These are phyloP conservation scores for Brassica rapa DNA, from an alignment of 345 rosid species.

Conservation along the genomic window DNA sequence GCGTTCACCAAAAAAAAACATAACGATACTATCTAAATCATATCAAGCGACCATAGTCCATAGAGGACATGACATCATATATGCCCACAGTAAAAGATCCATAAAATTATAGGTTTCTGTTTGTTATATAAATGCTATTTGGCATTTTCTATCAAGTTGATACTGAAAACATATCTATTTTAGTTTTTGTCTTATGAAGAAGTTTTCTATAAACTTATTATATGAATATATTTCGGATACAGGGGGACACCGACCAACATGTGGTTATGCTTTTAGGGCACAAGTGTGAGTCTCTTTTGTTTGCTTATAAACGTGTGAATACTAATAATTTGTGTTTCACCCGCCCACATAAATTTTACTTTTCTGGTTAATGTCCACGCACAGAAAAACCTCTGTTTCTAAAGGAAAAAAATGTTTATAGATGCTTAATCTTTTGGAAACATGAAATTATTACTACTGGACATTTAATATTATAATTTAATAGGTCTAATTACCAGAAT, in stretches of 20 bases:
- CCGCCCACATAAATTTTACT: conserved; percentile 34
- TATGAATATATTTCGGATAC: conserved; percentile 8
- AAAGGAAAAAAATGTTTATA: conserved; percentile 31
- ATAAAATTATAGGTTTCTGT: background rate
- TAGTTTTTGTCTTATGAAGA: background rate
- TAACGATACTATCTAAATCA: background rate
- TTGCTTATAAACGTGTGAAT: conserved; percentile 25
- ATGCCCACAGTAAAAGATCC: background rate
- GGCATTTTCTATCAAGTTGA: conserved; percentile 33
- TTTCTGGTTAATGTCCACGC: conserved; percentile 40
- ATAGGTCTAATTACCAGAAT: background rate
- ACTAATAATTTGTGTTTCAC: conserved; percentile 34
- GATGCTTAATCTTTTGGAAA: conserved; percentile 27
- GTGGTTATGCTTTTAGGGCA: conserved; percentile 48
- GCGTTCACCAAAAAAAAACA: background rate
- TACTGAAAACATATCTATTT: background rate
- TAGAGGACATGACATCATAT: conserved; percentile 13
- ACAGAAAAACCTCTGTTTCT: conserved; percentile 12
- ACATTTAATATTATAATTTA: background rate
- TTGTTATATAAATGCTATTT: conserved; percentile 17
- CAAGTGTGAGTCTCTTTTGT: conserved; percentile 35
- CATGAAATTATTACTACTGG: conserved; percentile 33
- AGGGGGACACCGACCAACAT: conserved; percentile 46
- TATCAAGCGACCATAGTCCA: background rate
- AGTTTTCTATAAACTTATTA: background rate